A percentile compares a stretch with the other conserved stretches of the same genome.
Conservation (phyloP, 306 rosid species). For the Acacia crassicarpa region DNA sequence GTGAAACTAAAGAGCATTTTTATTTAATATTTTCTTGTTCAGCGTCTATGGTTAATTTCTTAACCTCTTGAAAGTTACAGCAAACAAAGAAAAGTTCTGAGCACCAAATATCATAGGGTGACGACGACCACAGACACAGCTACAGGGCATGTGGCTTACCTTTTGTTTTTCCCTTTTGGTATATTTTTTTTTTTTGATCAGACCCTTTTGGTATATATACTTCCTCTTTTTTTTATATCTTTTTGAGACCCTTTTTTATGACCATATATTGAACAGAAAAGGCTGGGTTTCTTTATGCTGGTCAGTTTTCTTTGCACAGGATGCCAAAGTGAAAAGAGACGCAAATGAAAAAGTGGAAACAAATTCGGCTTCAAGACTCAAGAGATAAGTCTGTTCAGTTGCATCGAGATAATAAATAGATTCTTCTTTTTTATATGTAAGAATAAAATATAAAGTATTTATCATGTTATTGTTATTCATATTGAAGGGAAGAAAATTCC, state of each 20-base stretch:
- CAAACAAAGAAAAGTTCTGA: background rate
- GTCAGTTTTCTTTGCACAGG: background rate
- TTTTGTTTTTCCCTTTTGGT: background rate
- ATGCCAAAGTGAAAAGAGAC: conserved; percentile 7
- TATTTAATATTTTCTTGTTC: background rate
- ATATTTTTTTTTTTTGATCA: no score
- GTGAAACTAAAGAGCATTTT: background rate
- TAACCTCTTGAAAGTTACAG: background rate
- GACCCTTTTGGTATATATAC: no score
- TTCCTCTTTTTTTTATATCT: background rate
- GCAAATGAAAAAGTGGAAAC: conserved; percentile 21
- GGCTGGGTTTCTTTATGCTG: background rate
- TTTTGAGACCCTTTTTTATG: no score
- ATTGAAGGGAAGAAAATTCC: conserved; percentile 17
- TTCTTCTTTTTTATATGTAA: background rate
- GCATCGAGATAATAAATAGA: background rate
- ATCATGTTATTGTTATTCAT: background rate
- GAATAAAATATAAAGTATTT: background rate
- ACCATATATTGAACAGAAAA: background rate
- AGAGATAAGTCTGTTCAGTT: background rate
- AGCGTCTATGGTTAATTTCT: background rate
- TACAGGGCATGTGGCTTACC: background rate
- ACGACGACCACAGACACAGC: background rate
- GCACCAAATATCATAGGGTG: background rate
- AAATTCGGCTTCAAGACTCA: background rate